Percentiles rank a stretch among this genome's conserved stretches.
Conservation (phyloP, 768 basidiomycete species). For the Phlegmacium glaucopus region DNA sequence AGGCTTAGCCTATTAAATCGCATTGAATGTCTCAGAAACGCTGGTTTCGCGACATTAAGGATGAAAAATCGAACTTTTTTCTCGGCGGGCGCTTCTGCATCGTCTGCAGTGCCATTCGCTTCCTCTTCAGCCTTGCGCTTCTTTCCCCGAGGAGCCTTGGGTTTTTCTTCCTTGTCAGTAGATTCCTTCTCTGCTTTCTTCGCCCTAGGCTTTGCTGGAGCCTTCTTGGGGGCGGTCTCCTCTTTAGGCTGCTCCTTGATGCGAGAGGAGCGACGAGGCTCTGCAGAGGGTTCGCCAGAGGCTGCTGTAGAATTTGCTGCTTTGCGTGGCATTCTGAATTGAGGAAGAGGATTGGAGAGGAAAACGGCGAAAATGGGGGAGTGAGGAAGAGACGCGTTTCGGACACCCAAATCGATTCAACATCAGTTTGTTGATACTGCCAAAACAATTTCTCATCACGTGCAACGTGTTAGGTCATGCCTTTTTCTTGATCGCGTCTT, state of each 20-base stretch:
- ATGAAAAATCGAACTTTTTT: slow-evolving; percentile 53
- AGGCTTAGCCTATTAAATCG: slow-evolving; percentile 36
- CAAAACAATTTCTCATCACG: slow-evolving; percentile 30
- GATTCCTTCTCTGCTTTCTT: slow-evolving; percentile 47
- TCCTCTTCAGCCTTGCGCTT: slow-evolving; percentile 46
- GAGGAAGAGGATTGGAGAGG: slow-evolving; percentile 2
- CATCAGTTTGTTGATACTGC: slow-evolving; percentile 28
- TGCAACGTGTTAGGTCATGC: slow-evolving; percentile 25
- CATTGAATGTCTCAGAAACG: slow-evolving; percentile 10
- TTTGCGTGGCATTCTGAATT: slow-evolving; percentile 67
- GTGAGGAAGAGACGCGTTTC: slow-evolving; percentile 28
- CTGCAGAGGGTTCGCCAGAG: slow-evolving; percentile 34
- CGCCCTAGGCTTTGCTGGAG: slow-evolving; percentile 58
- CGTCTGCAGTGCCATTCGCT: slow-evolving; percentile 31
- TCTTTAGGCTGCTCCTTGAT: slow-evolving; percentile 71
- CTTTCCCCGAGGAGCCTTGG: slow-evolving; percentile 38
- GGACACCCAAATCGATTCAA: slow-evolving; percentile 29
- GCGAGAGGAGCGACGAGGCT: slow-evolving; percentile 70
- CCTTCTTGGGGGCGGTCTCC: slow-evolving; percentile 51
- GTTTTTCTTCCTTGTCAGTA: slow-evolving; percentile 53
- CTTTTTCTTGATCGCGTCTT: slow-evolving; percentile 9
- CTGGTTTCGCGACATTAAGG: slow-evolving; percentile 2
- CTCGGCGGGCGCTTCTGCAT: slow-evolving; percentile 44
- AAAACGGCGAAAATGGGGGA: slow-evolving; percentile 18
- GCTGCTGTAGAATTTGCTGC: slow-evolving; percentile 44